A percentile compares a stretch with the other conserved stretches of the same genome.
Conservation (phyloP, 352 stramenopile genomes). For the Phytophthora brassicae region DNA sequence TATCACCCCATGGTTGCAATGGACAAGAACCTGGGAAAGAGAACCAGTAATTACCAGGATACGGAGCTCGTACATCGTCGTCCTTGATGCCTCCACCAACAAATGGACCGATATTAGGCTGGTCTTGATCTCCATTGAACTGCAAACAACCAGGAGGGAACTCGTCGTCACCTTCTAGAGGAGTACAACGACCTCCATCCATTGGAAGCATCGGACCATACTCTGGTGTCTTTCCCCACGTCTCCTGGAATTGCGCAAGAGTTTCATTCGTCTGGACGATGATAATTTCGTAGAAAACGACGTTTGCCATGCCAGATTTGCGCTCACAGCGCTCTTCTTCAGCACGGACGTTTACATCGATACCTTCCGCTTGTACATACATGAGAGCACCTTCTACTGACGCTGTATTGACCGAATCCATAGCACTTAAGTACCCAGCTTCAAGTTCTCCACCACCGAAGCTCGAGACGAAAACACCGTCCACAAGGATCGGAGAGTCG, state of each 20-base stretch:
- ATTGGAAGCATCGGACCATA: slow-evolving; percentile 74
- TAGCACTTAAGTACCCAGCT: slow-evolving; percentile 54
- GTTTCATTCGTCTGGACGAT: slow-evolving; percentile 67
- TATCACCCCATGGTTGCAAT: slow-evolving; percentile 49
- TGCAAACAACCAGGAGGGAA: slow-evolving; percentile 61
- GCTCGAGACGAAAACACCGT: slow-evolving; percentile 62
- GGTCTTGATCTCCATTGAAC: slow-evolving; percentile 63
- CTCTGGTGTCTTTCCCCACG: slow-evolving; percentile 54
- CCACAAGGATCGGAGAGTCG: slow-evolving; percentile 58
- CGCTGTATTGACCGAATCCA: slow-evolving; percentile 79
- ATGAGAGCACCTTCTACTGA: slow-evolving; percentile 73
- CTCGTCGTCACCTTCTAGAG: slow-evolving; percentile 30
- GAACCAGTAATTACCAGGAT: slow-evolving; percentile 67
- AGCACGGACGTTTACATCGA: slow-evolving; percentile 59
- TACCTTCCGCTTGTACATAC: slow-evolving; percentile 81
- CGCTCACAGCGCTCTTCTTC: slow-evolving; percentile 55
- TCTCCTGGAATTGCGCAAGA: slow-evolving; percentile 57
- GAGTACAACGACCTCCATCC: slow-evolving; percentile 65
- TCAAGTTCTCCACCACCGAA: slow-evolving; percentile 56
- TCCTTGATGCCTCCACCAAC: slow-evolving; percentile 57
- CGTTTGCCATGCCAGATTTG: slow-evolving; percentile 59
- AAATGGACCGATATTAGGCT: slow-evolving; percentile 70
- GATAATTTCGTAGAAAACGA: slow-evolving; percentile 79
- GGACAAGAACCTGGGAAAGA: slow-evolving; percentile 68
- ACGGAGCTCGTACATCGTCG: slow-evolving; percentile 50